phyloP scores from a whole-genome alignment of 306 rosid species.

The Acacia crassicarpa region DNA sequence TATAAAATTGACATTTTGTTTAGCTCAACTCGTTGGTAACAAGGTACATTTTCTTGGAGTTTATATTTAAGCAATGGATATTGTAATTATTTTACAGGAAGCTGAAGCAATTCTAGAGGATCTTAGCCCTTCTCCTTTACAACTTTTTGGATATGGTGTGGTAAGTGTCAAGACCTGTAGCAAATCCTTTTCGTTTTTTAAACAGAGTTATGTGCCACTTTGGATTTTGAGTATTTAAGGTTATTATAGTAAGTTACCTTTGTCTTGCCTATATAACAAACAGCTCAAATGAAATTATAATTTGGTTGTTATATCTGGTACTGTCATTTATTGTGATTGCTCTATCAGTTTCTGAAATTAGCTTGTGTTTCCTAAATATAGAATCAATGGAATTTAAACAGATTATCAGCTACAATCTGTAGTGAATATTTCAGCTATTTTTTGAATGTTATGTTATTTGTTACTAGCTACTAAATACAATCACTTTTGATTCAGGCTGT shows the following conservation, averaged over 20 bases:
- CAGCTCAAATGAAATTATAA: neutral
- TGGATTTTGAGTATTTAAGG: conserved; percentile 5
- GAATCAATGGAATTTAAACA: neutral
- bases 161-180: conserved; percentile 52
- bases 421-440: conserved; percentile 20
- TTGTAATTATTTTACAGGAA: conserved; percentile 53
- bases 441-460: conserved; percentile 23
- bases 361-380: conserved; percentile 8
- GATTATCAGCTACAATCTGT: conserved; percentile 15
- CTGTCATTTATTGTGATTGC: conserved; percentile 13
- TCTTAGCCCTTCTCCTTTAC: conserved; percentile 66
- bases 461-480: conserved; percentile 32
- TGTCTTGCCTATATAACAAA: neutral
- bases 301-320: conserved; percentile 8
- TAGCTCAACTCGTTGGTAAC: neutral
- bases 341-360: conserved; percentile 12
- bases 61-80: neutral
- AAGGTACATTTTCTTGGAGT: neutral
- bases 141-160: conserved; percentile 69
- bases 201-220: conserved; percentile 26
- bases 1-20: neutral
- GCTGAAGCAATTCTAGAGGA: conserved; percentile 92
- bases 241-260: neutral
- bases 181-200: conserved; percentile 20
- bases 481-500: conserved; percentile 64